phyloP scores from a whole-genome alignment of 805 yeast genomes.

The Starmerella tilneyi region DNA sequence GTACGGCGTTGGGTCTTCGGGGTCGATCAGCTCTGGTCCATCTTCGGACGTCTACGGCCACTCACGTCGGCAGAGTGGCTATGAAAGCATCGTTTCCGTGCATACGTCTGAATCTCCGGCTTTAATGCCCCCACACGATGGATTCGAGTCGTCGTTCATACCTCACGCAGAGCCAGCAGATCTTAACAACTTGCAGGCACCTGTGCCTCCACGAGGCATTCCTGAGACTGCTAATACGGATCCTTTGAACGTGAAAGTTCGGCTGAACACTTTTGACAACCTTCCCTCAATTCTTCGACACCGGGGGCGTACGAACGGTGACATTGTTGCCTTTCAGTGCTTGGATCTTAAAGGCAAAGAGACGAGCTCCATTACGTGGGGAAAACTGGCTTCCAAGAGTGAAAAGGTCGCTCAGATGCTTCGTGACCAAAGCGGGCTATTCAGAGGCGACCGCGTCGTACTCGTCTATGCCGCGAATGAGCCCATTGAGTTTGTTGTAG shows the following conservation, averaged over 20 bases:
- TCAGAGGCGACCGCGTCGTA: conserved; percentile 73
- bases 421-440: conserved; percentile 58
- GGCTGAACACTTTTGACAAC: conserved; percentile 40
- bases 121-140: not conserved
- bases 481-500: conserved; percentile 72
- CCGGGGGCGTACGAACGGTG: conserved; percentile 55
- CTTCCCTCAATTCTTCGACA: conserved; percentile 63
- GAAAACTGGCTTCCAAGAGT: conserved; percentile 67
- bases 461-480: conserved; percentile 76
- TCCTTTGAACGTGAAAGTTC: conserved; percentile 30
- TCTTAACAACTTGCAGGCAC: conserved; percentile 20
- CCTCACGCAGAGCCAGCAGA: conserved; percentile 9
- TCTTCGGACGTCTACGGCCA: conserved; percentile 14
- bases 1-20: conserved; percentile 15
- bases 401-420: conserved; percentile 83
- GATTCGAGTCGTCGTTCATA: not conserved
- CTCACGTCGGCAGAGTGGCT: conserved; percentile 21
- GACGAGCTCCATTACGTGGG: conserved; percentile 71
- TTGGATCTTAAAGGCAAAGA: conserved; percentile 79
- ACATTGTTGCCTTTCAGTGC: conserved; percentile 60
- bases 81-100: conserved; percentile 19
- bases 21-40: conserved; percentile 14
- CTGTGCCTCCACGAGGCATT: conserved; percentile 27
- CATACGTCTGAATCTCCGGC: conserved; percentile 15
- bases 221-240: conserved; percentile 30